Conservation (phyloP, 345 rosid genomes). For the Mangifera indica region DNA sequence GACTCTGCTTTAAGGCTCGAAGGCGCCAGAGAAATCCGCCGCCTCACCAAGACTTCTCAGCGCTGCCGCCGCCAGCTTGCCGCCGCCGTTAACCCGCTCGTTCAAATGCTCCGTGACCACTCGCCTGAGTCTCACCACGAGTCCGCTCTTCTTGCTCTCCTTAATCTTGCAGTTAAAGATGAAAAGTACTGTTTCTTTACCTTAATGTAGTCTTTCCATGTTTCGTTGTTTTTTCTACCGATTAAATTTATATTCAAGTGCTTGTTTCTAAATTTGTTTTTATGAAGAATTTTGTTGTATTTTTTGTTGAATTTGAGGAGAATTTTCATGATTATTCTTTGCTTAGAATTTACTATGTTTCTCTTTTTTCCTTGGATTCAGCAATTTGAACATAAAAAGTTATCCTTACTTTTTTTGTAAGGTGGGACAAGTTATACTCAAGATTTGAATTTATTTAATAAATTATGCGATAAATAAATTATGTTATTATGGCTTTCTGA, state of each 20-base stretch:
- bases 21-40: conserved; percentile 86
- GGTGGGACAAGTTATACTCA: background rate
- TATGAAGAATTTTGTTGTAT: too few species aligned
- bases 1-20: conserved; percentile 58
- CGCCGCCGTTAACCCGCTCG: conserved; percentile 68
- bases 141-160: conserved; percentile 88
- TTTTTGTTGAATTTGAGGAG: background rate
- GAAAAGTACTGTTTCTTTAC: conserved; percentile 55
- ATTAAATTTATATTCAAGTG: background rate
- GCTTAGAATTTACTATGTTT: conserved; percentile 21
- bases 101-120: conserved; percentile 64
- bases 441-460: background rate
- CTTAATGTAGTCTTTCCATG: too few species aligned
- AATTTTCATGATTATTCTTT: conserved; percentile 21
- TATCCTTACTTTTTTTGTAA: conserved; percentile 5
- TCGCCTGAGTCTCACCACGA: conserved; percentile 50
- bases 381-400: conserved; percentile 24
- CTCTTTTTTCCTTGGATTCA: conserved; percentile 34
- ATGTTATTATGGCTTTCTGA: background rate
- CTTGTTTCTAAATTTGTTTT: background rate
- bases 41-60: conserved; percentile 84
- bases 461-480: background rate
- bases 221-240: too few species aligned
- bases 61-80: conserved; percentile 82
- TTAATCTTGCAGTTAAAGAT: conserved; percentile 95